These are phyloP conservation scores for Biancaea sappan DNA, from an alignment of 306 rosid species.

Conservation along the genomic window DNA sequence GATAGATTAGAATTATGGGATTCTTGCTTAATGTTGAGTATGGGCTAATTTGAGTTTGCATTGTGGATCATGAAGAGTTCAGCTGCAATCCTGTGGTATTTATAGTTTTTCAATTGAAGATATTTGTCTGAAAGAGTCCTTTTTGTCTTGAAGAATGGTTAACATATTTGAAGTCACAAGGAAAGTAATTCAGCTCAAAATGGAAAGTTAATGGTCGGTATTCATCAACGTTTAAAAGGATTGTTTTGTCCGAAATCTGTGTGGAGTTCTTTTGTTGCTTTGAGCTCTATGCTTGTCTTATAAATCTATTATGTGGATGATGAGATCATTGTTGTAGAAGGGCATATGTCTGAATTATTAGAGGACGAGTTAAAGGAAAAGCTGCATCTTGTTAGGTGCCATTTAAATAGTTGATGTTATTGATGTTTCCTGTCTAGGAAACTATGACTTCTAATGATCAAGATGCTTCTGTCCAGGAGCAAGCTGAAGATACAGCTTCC, in stretches of 20 bases:
- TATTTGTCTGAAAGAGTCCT: not conserved
- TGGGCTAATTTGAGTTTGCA: not conserved
- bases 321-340: slow-evolving; percentile 10
- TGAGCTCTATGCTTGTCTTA: not conserved
- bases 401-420: slow-evolving; percentile 34
- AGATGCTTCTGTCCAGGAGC: slow-evolving; percentile 67
- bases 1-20: not conserved
- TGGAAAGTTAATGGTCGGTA: not conserved
- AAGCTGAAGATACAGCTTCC: slow-evolving; percentile 76
- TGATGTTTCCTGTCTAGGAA: slow-evolving; percentile 42
- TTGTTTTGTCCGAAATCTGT: not conserved
- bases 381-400: slow-evolving; percentile 20
- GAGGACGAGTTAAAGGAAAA: not conserved
- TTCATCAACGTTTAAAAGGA: not conserved
- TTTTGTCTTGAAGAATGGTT: not conserved
- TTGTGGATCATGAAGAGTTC: not conserved
- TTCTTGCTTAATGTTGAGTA: not conserved
- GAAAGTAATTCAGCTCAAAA: not conserved
- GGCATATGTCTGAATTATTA: slow-evolving; percentile 17
- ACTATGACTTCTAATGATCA: slow-evolving; percentile 40
- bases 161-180: not conserved
- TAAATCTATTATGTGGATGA: too few relatives aligned
- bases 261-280: not conserved
- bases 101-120: not conserved
- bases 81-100: not conserved